A percentile compares a stretch with the other conserved stretches of the same genome.
Conservation (phyloP, 805 yeast genomes). For the Danielia oregonensis region DNA sequence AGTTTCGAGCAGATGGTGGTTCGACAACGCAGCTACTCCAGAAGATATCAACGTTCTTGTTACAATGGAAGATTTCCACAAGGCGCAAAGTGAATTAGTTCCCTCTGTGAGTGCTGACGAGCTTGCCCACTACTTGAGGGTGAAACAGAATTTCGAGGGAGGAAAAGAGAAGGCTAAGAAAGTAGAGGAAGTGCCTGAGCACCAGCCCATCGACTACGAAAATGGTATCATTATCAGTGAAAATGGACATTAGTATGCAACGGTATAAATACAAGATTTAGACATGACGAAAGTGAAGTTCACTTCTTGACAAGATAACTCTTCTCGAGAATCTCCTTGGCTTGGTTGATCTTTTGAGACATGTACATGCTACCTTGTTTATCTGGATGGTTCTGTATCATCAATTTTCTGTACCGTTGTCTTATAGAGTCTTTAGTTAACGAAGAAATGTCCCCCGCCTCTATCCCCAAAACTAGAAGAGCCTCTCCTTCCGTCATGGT, state of each 20-base stretch:
- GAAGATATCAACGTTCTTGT: conserved; percentile 71
- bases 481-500: conserved; percentile 45
- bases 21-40: conserved; percentile 69
- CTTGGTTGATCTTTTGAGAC: conserved; percentile 41
- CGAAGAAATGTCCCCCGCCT: conserved; percentile 32
- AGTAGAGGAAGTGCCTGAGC: neutral
- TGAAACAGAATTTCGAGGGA: conserved; percentile 83
- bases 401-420: conserved; percentile 34
- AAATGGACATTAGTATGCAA: conserved; percentile 2
- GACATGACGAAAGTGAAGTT: neutral
- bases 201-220: neutral
- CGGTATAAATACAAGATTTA: neutral
- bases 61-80: conserved; percentile 66
- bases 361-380: conserved; percentile 37
- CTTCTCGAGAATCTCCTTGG: conserved; percentile 37
- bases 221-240: neutral
- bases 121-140: conserved; percentile 70
- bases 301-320: conserved; percentile 31
- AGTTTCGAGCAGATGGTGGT: conserved; percentile 82
- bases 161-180: conserved; percentile 38
- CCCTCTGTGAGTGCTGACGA: conserved; percentile 91
- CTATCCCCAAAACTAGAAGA: conserved; percentile 36
- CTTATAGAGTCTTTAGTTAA: conserved; percentile 25
- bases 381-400: conserved; percentile 43
- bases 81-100: conserved; percentile 64